Evolutionary conservation across 495 filamentous ascomycete genomes (phyloP).

Genomic region (Penicillium lagena): DNA sequence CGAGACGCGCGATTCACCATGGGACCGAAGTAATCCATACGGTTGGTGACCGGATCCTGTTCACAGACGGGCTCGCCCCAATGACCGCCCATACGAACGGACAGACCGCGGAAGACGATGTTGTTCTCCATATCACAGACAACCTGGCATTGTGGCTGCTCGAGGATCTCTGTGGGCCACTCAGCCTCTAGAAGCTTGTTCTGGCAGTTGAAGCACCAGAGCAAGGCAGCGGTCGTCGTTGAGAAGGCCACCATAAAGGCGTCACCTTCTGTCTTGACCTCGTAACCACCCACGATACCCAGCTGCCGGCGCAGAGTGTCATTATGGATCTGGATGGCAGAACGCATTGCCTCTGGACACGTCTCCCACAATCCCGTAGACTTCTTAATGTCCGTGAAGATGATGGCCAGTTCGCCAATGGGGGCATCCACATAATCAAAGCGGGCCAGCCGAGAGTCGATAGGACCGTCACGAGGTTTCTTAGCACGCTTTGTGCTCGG

Average conservation of each 20-base stretch:
- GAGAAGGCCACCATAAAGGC: constrained; percentile 99
- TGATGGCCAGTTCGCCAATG: constrained; percentile 80
- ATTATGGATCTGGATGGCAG: constrained; percentile 93
- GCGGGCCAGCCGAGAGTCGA: constrained; percentile 74
- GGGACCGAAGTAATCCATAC: constrained; percentile 99
- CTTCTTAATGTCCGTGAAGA: constrained; percentile 99
- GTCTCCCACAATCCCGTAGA: constrained; percentile 97
- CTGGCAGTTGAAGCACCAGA: constrained; percentile 96
- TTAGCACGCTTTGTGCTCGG: constrained; percentile 57
- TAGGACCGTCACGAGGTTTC: constrained; percentile 56
- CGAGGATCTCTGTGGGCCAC: constrained; percentile 91
- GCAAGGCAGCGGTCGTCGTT: constrained; percentile 83
- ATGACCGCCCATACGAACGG: constrained; percentile 95
- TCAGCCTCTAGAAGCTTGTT: constrained; percentile 74
- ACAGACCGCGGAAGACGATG: constrained; percentile 85
- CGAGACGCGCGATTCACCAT: constrained; percentile 97
- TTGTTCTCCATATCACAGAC: constrained; percentile 77
- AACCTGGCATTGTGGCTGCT: constrained; percentile 76
- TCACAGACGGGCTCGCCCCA: constrained; percentile 94
- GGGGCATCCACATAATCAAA: constrained; percentile 91
- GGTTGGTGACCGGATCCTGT: constrained; percentile 87
- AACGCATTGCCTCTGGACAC: constrained; percentile 88
- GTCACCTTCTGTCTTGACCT: constrained; percentile 99
- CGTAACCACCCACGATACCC: constrained; percentile 90
- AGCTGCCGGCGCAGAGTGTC: constrained; percentile 90